A percentile compares a stretch with the other conserved stretches of the same genome.
Conservation (phyloP, 768 basidiomycete species). For the Leccinum uliginosum region DNA sequence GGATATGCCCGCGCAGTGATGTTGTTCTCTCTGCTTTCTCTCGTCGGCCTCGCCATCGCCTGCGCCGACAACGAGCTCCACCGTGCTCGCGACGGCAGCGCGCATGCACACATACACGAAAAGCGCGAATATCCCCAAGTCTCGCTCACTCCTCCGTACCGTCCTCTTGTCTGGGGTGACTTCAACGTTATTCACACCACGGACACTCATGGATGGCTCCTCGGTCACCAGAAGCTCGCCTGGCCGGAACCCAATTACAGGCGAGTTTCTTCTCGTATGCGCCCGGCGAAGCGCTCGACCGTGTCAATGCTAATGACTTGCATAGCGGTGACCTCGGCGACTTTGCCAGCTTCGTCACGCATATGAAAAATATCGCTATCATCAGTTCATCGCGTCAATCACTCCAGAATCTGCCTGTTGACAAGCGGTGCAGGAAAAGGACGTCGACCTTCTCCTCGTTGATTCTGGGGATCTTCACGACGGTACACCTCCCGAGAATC, state of each 20-base stretch:
- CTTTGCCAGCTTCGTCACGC: conserved; percentile 76
- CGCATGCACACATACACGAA: conserved; percentile 30
- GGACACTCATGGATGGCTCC: conserved; percentile 77
- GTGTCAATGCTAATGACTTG: background rate
- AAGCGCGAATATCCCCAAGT: conserved; percentile 39
- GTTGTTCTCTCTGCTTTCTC: conserved; percentile 17
- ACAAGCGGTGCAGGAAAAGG: conserved; percentile 42
- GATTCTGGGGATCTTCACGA: conserved; percentile 79
- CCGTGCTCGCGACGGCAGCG: conserved; percentile 29
- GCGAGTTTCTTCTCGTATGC: conserved; percentile 25
- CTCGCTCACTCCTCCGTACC: conserved; percentile 52
- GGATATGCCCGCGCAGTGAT: background rate
- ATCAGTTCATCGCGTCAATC: conserved; percentile 29
- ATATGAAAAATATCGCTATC: conserved; percentile 73
- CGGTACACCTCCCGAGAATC: conserved; percentile 31
- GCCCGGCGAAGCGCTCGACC: background rate
- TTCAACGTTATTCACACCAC: conserved; percentile 86
- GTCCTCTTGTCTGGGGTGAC: conserved; percentile 78
- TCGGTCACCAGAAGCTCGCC: conserved; percentile 75
- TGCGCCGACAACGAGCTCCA: conserved; percentile 18
- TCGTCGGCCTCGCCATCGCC: conserved; percentile 22
- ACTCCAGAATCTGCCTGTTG: background rate
- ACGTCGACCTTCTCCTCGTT: conserved; percentile 80
- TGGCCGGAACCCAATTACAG: conserved; percentile 78
- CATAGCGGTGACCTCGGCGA: conserved; percentile 67